Percentiles rank a stretch among this genome's conserved stretches.
phyloP scores from a whole-genome alignment of 73 alveolate species.

The Paramecium sonneborni region DNA sequence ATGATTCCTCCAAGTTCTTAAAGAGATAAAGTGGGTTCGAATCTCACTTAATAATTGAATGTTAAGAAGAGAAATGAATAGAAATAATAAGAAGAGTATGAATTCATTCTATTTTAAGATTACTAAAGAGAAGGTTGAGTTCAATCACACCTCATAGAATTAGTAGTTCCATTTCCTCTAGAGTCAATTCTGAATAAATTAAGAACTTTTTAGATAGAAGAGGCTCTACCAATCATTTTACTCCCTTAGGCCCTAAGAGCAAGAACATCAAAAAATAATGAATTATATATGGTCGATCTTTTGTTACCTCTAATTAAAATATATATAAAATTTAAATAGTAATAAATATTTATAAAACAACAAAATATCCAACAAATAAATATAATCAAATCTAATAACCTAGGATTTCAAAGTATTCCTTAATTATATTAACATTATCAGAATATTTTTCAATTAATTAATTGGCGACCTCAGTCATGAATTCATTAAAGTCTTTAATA shows the following conservation, averaged over 20 bases:
- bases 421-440: background rate
- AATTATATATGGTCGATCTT: background rate
- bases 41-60: conserved; percentile 2
- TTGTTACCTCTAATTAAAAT: background rate
- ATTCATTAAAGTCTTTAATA: background rate
- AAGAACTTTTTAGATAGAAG: conserved; percentile 13
- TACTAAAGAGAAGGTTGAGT: background rate
- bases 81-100: conserved; percentile 24
- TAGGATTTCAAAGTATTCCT: background rate
- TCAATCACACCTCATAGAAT: conserved; percentile 29
- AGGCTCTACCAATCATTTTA: background rate
- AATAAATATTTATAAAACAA: no score
- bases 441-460: background rate
- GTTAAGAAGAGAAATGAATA: conserved; percentile 14
- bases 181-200: conserved; percentile 16
- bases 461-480: background rate
- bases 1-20: conserved; percentile 5
- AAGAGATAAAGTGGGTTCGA: background rate
- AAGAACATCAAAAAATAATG: background rate
- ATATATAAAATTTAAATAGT: background rate
- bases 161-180: background rate
- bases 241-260: background rate
- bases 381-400: background rate
- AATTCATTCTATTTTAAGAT: background rate
- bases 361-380: no score